Conservation (phyloP, 176 grass and related monocot species). For the Saccharum officinarum region DNA sequence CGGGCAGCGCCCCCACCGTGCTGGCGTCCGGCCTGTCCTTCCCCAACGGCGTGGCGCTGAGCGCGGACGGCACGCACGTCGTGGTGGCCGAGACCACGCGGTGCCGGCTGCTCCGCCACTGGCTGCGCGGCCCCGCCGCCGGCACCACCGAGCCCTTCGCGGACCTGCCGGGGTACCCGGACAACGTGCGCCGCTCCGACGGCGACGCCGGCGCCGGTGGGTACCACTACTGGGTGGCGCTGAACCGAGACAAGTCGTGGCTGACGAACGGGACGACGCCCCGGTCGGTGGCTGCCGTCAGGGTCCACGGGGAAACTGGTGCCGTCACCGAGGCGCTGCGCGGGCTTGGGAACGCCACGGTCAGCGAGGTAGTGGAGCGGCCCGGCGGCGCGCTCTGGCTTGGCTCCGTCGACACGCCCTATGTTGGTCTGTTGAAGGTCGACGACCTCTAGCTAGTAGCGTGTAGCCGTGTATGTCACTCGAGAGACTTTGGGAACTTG, state of each 20-base stretch:
- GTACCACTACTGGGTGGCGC: conserved; percentile 64
- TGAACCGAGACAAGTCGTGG: conserved; percentile 56
- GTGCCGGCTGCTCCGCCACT: conserved; percentile 67
- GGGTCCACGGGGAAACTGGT: conserved; percentile 45
- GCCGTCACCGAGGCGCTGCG: conserved; percentile 43
- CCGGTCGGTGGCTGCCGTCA: conserved; percentile 51
- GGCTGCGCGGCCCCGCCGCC: conserved; percentile 48
- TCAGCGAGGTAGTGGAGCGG: conserved; percentile 78
- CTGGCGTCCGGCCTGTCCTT: conserved; percentile 50
- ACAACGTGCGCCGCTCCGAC: conserved; percentile 66
- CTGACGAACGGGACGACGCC: background rate
- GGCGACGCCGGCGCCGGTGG: conserved; percentile 13
- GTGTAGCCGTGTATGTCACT: too few species aligned
- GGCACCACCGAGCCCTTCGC: conserved; percentile 52
- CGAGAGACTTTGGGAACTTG: too few species aligned
- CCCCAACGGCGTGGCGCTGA: conserved; percentile 77
- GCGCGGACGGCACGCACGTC: conserved; percentile 59
- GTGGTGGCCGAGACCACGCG: conserved; percentile 55
- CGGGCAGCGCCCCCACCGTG: conserved; percentile 42
- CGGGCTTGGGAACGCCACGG: conserved; percentile 34
- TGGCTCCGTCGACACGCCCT: conserved; percentile 76
- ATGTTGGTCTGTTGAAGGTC: conserved; percentile 57
- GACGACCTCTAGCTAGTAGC: background rate
- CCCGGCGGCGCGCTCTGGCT: conserved; percentile 59
- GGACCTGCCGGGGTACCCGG: conserved; percentile 81